A percentile compares a stretch with the other conserved stretches of the same genome.
Evolutionary conservation across 225 moss, liverwort and hornwort genomes (phyloP).

Genomic region (Pseudoscleropodium purum): DNA sequence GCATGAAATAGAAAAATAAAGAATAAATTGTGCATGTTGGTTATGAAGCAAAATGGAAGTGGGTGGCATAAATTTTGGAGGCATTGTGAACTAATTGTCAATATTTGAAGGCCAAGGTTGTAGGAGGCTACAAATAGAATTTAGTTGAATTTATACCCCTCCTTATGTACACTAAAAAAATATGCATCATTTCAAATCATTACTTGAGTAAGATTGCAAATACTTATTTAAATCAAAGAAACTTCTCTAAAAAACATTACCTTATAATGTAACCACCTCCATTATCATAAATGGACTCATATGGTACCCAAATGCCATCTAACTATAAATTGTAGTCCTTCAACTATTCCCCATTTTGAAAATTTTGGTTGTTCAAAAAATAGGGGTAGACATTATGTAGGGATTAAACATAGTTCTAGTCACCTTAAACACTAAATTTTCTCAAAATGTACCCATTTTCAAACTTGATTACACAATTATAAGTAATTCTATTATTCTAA

Average conservation of each 20-base stretch:
- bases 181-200: neutral
- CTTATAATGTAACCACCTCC: accelerated
- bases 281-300: neutral
- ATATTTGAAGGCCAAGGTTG: no score
- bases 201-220: neutral
- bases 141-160: neutral
- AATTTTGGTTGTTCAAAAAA: neutral
- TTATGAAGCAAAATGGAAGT: neutral
- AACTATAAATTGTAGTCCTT: neutral
- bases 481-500: no score
- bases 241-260: neutral
- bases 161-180: neutral
- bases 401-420: neutral
- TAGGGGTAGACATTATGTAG: neutral
- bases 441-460: neutral
- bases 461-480: neutral
- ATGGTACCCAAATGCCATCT: neutral
- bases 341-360: neutral
- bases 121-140: neutral
- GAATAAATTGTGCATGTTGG: no score
- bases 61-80: neutral
- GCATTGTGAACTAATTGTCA: accelerated
- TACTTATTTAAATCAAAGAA: no score
- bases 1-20: neutral
- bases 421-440: neutral